Evolutionary conservation across 2,329 filamentous ascomycete genomes (phyloP).

Genomic region (Sarocladium strictum): DNA sequence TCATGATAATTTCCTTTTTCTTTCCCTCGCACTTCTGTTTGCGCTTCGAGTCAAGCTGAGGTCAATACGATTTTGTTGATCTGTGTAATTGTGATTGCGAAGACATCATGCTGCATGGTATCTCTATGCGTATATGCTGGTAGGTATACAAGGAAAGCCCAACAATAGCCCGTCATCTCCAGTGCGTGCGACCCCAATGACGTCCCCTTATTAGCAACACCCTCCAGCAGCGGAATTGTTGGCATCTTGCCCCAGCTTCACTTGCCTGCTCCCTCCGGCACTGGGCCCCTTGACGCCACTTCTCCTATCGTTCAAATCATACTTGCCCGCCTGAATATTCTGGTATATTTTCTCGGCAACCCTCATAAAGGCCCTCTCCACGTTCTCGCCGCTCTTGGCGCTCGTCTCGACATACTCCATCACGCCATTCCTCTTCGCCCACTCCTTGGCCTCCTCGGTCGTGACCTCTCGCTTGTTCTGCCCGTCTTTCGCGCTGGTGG

Average conservation of each 20-base stretch:
- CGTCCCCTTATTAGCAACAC: conserved; percentile 40
- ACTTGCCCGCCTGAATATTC: conserved; percentile 92
- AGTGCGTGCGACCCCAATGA: too few species aligned
- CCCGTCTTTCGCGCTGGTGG: conserved; percentile 28
- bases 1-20: conserved; percentile 9
- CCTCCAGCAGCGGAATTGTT: conserved; percentile 33
- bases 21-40: neutral
- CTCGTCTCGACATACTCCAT: conserved; percentile 94
- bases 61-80: too few species aligned
- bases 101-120: neutral
- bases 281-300: conserved; percentile 79
- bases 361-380: conserved; percentile 87
- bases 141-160: conserved; percentile 6
- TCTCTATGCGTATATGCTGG: neutral
- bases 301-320: conserved; percentile 88
- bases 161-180: too few species aligned
- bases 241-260: conserved; percentile 37
- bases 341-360: conserved; percentile 94
- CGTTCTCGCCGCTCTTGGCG: conserved; percentile 90
- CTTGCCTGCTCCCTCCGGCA: conserved; percentile 37
- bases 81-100: neutral
- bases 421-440: conserved; percentile 80
- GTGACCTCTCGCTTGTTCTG: conserved; percentile 73
- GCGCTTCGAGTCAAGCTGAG: too few species aligned
- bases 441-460: conserved; percentile 76